Percentiles rank a stretch among this genome's conserved stretches.
These are phyloP conservation scores for Acacia concinna DNA, from an alignment of 331 rosid genomes.

Conservation along the genomic window DNA sequence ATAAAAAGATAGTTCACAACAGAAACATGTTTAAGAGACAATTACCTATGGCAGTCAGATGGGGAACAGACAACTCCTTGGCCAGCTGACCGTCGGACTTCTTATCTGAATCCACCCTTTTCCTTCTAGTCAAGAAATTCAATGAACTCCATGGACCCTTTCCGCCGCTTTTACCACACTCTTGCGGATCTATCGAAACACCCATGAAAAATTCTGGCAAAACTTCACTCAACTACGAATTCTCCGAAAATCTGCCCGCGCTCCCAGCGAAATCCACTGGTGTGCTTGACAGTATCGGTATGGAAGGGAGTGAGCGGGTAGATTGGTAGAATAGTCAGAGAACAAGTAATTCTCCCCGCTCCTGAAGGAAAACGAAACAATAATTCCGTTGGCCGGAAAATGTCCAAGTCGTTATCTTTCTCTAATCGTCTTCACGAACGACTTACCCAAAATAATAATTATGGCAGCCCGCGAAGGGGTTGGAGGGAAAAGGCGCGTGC, in stretches of 20 bases:
- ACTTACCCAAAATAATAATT: neutral
- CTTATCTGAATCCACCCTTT: conserved; percentile 37
- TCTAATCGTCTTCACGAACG: neutral
- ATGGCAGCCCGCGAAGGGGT: neutral
- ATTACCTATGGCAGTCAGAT: conserved; percentile 49
- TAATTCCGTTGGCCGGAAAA: neutral
- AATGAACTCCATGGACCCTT: conserved; percentile 31
- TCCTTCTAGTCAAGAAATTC: conserved; percentile 43
- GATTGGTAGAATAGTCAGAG: conserved; percentile 6
- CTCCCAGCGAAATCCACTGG: neutral
- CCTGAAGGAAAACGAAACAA: neutral
- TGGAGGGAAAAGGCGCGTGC: neutral
- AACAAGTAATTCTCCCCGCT: neutral
- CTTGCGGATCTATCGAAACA: conserved; percentile 25
- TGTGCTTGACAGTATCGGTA: neutral
- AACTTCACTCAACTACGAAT: neutral
- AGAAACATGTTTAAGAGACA: neutral
- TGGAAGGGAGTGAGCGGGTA: neutral
- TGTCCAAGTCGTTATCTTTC: neutral
- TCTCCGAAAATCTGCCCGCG: conserved; percentile 5
- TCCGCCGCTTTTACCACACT: conserved; percentile 24
- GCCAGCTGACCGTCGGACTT: conserved; percentile 37
- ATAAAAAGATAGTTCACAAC: neutral
- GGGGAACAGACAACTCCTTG: conserved; percentile 44
- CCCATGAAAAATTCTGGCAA: conserved; percentile 25